Evolutionary conservation across 2,329 filamentous ascomycete genomes (phyloP).

Genomic region (Zalaria obscura): DNA sequence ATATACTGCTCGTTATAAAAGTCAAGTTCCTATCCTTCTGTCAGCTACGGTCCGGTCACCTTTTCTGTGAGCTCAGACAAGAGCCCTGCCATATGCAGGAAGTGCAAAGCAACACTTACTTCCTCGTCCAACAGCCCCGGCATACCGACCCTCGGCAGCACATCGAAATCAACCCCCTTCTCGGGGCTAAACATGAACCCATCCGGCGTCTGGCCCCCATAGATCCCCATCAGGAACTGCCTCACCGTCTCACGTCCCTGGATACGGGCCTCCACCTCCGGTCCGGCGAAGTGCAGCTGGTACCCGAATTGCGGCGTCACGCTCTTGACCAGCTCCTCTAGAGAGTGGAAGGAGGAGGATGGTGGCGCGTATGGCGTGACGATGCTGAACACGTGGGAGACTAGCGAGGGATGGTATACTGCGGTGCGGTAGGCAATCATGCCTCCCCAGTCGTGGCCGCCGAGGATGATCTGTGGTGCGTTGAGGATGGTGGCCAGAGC

Average conservation of each 20-base stretch:
- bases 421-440: slow-evolving; percentile 60
- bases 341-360: slow-evolving; percentile 24
- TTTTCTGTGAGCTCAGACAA: not conserved
- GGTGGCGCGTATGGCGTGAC: slow-evolving; percentile 54
- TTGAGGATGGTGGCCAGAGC: slow-evolving; percentile 49
- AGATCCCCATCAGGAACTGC: slow-evolving; percentile 57
- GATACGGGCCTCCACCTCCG: slow-evolving; percentile 33
- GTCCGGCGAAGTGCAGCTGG: slow-evolving; percentile 64
- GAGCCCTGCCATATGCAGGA: not conserved
- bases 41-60: not conserved
- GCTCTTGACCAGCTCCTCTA: slow-evolving; percentile 44
- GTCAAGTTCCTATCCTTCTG: slow-evolving; percentile 43
- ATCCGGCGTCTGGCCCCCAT: slow-evolving; percentile 47
- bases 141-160: slow-evolving; percentile 41
- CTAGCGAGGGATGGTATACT: slow-evolving; percentile 57
- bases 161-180: slow-evolving; percentile 50
- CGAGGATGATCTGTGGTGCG: slow-evolving; percentile 54
- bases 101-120: slow-evolving; percentile 19
- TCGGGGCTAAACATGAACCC: slow-evolving; percentile 43
- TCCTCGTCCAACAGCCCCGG: slow-evolving; percentile 49
- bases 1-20: slow-evolving; percentile 62
- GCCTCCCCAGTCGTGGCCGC: slow-evolving; percentile 89
- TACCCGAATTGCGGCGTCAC: slow-evolving; percentile 62
- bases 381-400: slow-evolving; percentile 63
- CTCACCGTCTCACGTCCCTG: slow-evolving; percentile 38